Base-by-base conservation (phyloP, 495 filamentous ascomycete genomes). In the Aspergillus taichungensis region DNA sequence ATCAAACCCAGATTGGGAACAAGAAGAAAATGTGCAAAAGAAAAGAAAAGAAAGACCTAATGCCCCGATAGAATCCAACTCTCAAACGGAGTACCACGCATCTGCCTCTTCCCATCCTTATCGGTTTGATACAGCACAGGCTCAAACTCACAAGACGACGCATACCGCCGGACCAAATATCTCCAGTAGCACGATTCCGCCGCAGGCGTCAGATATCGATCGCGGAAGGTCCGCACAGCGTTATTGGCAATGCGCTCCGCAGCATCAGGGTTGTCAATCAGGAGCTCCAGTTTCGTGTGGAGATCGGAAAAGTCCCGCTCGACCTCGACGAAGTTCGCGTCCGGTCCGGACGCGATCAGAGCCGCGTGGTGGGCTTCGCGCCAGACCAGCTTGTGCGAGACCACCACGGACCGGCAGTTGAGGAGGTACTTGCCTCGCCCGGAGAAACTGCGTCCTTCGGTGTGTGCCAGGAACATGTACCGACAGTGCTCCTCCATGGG, bases 171-270 rank as follows among this genome's bases (percentile, higher is more conserved):
- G 3, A 83, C 53, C 58, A 83, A 49, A 38, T 66, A 51, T 13
- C 79, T 64, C 79, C 79, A 82, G 51, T 82, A 80, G 42, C 77
- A 82, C 2, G 73, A 65, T 55, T 79, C 73, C 0, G 78, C 78
- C 8, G 80, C 78, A 0, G 76, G 75, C 12, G 79, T 81, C 29
- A 79, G 60, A 52, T 81, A 80, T 7, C 77, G 66, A 47, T 80
- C 75, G 3, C 77, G 55, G 52, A 83, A 82, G 12, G 66, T 72
- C 34, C 53, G 53, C 6, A 76, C 72, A 2, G 64, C 64, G 51
- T 80, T 79, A 36, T 74, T 61, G 14, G 79, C 79, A 50, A 83
- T 75, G 6, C 57, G 55, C 54, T 78, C 68, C 28, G 79, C 77
- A 18, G 66, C 57, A 8, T 64, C 52, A 0, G 70, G 68, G 37